Percentiles rank a stretch among this genome's conserved stretches.
Evolutionary conservation across 257 asterid species (phyloP).

Genomic region (Solanum chmielewskii): DNA sequence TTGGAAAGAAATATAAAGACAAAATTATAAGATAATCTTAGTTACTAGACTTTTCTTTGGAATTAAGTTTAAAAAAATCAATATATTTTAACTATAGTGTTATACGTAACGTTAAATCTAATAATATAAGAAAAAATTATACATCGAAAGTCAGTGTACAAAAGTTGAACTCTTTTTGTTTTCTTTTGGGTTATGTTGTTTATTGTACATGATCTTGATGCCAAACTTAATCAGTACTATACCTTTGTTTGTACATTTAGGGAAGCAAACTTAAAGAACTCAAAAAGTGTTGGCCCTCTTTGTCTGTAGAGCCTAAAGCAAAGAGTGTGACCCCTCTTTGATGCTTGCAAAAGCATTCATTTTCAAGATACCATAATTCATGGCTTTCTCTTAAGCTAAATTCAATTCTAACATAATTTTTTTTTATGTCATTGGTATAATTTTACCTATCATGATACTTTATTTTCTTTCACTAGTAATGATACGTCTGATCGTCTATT

Average conservation of each 20-base stretch:
- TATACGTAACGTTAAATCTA: neutral
- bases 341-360: slow-evolving; percentile 16
- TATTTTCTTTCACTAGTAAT: neutral
- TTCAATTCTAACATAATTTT: neutral
- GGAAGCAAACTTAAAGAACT: slow-evolving; percentile 31
- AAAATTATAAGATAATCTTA: slow-evolving; percentile 25
- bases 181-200: neutral
- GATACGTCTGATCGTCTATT: neutral
- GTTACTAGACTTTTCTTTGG: slow-evolving; percentile 18
- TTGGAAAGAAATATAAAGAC: slow-evolving; percentile 24
- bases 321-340: slow-evolving; percentile 5
- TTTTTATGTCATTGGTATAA: neutral
- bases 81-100: neutral
- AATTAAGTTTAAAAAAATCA: neutral
- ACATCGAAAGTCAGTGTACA: neutral
- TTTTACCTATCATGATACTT: neutral
- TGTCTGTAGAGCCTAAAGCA: slow-evolving; percentile 33
- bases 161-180: neutral
- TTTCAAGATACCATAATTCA: slow-evolving; percentile 9
- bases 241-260: slow-evolving; percentile 28
- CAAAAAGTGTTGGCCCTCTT: slow-evolving; percentile 24
- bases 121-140: neutral
- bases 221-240: slow-evolving; percentile 56
- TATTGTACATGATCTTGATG: slow-evolving; percentile 26
- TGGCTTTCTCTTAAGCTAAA: neutral